Percentiles rank a stretch among this genome's conserved stretches.
Evolutionary conservation across 148 eudicot genomes (phyloP).

Genomic region (Diospyros lotus): DNA sequence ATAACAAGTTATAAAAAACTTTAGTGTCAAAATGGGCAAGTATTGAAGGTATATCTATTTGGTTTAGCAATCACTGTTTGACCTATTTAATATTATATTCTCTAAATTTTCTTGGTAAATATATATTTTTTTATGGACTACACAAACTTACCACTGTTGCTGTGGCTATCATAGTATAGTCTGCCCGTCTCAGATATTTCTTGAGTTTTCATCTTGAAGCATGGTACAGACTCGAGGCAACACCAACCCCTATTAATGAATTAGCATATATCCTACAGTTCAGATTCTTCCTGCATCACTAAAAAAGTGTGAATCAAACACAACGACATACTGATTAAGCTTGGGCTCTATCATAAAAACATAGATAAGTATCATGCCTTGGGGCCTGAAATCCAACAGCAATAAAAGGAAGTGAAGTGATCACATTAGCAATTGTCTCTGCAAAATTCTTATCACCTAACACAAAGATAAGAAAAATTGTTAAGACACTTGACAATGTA

Average conservation of each 20-base stretch:
- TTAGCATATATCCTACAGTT: conserved; percentile 85
- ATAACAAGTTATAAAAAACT: too few species aligned
- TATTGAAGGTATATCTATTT: background rate
- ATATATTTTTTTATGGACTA: background rate
- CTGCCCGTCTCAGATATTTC: conserved; percentile 86
- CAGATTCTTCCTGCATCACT: conserved; percentile 66
- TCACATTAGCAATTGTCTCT: conserved; percentile 80
- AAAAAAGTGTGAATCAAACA: conserved; percentile 16
- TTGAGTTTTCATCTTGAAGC: conserved; percentile 75
- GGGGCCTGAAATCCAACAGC: conserved; percentile 87
- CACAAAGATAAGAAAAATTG: background rate
- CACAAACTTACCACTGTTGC: conserved; percentile 65
- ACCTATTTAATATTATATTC: background rate
- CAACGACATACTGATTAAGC: background rate
- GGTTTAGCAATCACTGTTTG: background rate
- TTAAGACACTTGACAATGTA: background rate
- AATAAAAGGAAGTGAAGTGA: conserved; percentile 94
- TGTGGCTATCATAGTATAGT: conserved; percentile 94
- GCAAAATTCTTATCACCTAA: conserved; percentile 69
- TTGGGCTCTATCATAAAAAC: conserved; percentile 2
- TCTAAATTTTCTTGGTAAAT: background rate
- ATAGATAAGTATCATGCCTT: conserved; percentile 38
- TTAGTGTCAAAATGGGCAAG: too few species aligned
- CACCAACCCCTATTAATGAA: conserved; percentile 93
- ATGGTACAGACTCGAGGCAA: conserved; percentile 92